Base-by-base conservation (phyloP, 2,329 filamentous ascomycete genomes). In the Apiospora marii region DNA sequence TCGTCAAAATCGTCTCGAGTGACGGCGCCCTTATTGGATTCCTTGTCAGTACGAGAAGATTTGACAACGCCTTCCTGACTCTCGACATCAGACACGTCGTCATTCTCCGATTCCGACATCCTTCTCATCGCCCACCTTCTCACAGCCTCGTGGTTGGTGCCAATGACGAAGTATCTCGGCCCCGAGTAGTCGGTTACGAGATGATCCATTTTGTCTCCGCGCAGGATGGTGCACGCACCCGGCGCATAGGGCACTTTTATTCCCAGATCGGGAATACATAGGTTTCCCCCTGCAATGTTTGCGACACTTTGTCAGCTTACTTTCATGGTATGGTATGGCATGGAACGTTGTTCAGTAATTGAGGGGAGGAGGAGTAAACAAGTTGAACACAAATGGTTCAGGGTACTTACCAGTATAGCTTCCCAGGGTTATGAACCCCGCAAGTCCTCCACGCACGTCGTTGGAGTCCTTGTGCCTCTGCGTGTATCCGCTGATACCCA, bases 81-180 rank as follows among this genome's bases (percentile, higher is more conserved):
- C n/a, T n/a, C n/a, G n/a, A n/a, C n/a, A n/a, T n/a, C n/a, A n/a
- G n/a, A n/a, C n/a, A n/a, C n/a, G n/a, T n/a, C n/a, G n/a, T n/a
- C n/a, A n/a, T n/a, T n/a, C n/a, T n/a, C n/a, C n/a, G n/a, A 19
- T 16, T 22, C 16, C 14, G 44, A 5, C 44, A 19, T 46, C 44
- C 19, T 16, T 19, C 44, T 14, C 44, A 22, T 5, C 3, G 44
- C 44, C 14, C 19, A 46, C 6, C 4, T 46, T 19, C 19, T 46
- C 14, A 46, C 14, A 14, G 44, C 44, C 14, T 48, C 16, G 44
- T 75, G 74, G 51, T 76, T 76, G n/a, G 75, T 74, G 30, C 75
- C 71, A n/a, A 77, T 74, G 6, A 76, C 37, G 61, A 76, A 76
- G 72, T 70, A 76, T 2, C 74, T 72, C 13, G 53, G 70, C 4